These are phyloP conservation scores for Oehlia diaphana DNA, from an alignment of 192 early-diverging fungal genomes.

Conservation along the genomic window DNA sequence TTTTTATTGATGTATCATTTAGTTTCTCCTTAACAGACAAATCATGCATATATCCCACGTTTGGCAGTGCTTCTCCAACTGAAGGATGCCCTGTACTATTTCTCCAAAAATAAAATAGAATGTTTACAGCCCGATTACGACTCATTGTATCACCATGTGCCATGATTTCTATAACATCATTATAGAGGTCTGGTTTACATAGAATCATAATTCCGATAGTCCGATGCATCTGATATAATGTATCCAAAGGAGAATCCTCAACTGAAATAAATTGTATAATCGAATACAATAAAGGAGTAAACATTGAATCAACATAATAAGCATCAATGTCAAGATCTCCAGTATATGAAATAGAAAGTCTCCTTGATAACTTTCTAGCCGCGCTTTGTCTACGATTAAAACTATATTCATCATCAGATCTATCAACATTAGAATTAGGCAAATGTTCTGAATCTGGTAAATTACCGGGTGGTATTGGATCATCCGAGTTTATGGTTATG, in stretches of 20 bases:
- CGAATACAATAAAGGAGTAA: constrained; percentile 47
- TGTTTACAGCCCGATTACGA: constrained; percentile 37
- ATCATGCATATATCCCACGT: constrained; percentile 33
- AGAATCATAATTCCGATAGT: constrained; percentile 48
- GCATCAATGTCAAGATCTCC: constrained; percentile 40
- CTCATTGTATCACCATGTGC: constrained; percentile 38
- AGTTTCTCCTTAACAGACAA: constrained; percentile 27
- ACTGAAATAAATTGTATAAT: constrained; percentile 51
- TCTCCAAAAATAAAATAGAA: constrained; percentile 48
- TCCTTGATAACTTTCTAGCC: neutral
- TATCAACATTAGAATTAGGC: neutral
- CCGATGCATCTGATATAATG: constrained; percentile 47
- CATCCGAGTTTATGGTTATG: constrained; percentile 11
- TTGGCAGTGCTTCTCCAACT: constrained; percentile 43
- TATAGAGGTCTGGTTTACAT: constrained; percentile 49
- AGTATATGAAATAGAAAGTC: constrained; percentile 23
- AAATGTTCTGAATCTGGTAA: neutral
- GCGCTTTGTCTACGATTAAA: neutral
- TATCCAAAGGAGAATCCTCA: constrained; percentile 39
- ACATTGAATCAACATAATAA: constrained; percentile 49
- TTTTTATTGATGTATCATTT: constrained; percentile 9
- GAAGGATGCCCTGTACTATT: constrained; percentile 44
- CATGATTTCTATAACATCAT: constrained; percentile 55
- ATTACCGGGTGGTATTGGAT: neutral
- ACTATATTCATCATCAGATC: neutral